Base-by-base conservation (phyloP, 371 early-diverging fungal genomes). In the Coemansia sp. region DNA sequence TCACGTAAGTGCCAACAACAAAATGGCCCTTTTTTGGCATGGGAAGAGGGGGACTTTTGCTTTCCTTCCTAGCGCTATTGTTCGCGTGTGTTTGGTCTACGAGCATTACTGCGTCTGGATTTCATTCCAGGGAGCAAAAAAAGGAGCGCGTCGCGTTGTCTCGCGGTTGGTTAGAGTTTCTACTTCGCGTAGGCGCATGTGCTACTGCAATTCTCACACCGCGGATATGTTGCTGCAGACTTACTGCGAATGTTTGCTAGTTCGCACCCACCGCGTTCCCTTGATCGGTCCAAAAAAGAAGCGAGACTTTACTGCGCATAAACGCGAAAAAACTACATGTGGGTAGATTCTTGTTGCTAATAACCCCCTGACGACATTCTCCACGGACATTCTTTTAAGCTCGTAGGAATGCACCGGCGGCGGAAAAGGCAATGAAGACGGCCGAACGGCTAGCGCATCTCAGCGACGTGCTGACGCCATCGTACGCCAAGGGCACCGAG, bases 371-470 rank as follows among this genome's bases (percentile, higher is more conserved):
- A 26, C 26, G 26, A 26, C 57, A 53, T 31, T 45, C 38, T 54
- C 41, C 11, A 34, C 51, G 11, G 14, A 3, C 36, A 49, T 45
- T 34, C 33, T 34, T 54, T 12, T 31, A 7, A 39, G 20, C 10
- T 41, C 14, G 31, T 74, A 75, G 76, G 33, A 66, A 75, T 34
- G 72, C 71, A 12, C 59, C 70, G 2, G 62, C 50, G 11, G 52
- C 63, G 3, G 66, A 75, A 30, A 62, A 66, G 35, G 67, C 76
- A 9, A 75, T 75, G 63, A 60, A 71, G 35, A 76, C 76, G 2
- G 75, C 76, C 12, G 76, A 76, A 51, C 57, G 76, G 35, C 58
- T 76, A 45, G 76, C 76, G 2, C 76, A 74, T 16, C 45, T 76
- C 31, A 72, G 76, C 49, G 74, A 76, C 39, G 76, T 76, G 6